Conservation (phyloP, 306 rosid genomes). For the Prunus persica region Prunus_persica_NCBIv2 NC_034014.1:28099001-28099500, state of each 20-base stretch:
- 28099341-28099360: conserved; percentile 55
- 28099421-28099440: conserved; percentile 38
- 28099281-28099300: conserved; percentile 21
- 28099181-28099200: not conserved
- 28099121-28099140: conserved; percentile 77
- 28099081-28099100: conserved; percentile 50
- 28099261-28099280: conserved; percentile 18
- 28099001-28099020: not conserved
- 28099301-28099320: conserved; percentile 89
- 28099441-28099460: not conserved
- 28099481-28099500: not conserved
- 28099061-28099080: conserved; percentile 13
- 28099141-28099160: conserved; percentile 58
- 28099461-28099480: not conserved
- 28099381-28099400: conserved; percentile 75
- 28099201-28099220: not conserved
- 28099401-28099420: conserved; percentile 97
- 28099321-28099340: conserved; percentile 61
- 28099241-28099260: not conserved
- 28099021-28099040: not conserved
- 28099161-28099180: conserved; percentile 7
- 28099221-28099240: not conserved
- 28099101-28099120: conserved; percentile 75
- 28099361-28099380: conserved; percentile 71
- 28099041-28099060: conserved; percentile 1